Base-by-base conservation (phyloP, 2,329 filamentous ascomycete genomes). In the Byssochlamys sp. region DNA sequence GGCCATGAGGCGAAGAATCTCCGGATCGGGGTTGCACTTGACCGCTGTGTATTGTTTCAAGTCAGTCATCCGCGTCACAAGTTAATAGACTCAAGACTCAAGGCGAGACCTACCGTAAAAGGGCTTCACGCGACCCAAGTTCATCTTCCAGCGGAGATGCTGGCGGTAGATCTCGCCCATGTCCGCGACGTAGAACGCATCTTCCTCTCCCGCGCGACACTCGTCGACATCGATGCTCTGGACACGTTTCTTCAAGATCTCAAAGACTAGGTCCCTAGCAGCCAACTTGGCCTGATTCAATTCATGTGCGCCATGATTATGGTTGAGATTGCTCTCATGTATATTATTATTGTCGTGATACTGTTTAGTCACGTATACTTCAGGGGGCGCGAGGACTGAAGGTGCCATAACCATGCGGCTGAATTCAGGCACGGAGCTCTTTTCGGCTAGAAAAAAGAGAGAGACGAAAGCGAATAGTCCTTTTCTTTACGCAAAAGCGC, bases 161-260 rank as follows among this genome's bases (percentile, higher is more conserved):
- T 99, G 94, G 77, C 94, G 90, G 78, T 99, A 99, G 73, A 99
- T 89, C 79, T 97, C 91, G 76, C 94, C 94, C 69, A 99, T 85
- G 79, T 99, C 94, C 69, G 91, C 92, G 67, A 99, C 91, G 77
- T 95, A 99, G 78, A 99, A 99, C 59, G 94, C 88, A 77, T 97
- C 94, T 78, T 99, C 94, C 58, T 95, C 94, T 65, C 94, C 94
- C 54, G 91, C 84, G 64, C 89, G 88, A 78, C 94, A 99, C 67
- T 81, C 81, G 72, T 97, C 89, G 69, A 89, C 84, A 78, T 99
- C 86, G 73, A 99, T 87, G 69, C 80, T 83, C 71, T 89, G 84
- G 64, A 96, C 88, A 65, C 90, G 91, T 69, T 87, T 84, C 80
- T 90, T 89, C 72, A 99, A 81, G 71, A 92, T 89, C 71, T 90